Conservation (phyloP, 257 asterid species). For the Nicotiana otophora region DNA sequence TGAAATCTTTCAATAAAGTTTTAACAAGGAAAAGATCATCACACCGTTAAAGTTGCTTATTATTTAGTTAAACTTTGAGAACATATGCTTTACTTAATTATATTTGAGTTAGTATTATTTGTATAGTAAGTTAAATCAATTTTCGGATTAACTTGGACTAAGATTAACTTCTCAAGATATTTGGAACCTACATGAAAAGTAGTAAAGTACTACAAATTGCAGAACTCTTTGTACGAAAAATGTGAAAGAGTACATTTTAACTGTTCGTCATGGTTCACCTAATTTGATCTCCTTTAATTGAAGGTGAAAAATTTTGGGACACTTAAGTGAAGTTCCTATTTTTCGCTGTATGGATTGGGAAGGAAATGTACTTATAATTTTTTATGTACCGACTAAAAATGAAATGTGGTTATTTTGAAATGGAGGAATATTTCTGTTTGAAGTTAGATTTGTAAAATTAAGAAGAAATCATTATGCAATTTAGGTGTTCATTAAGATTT, state of each 20-base stretch:
- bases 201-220: neutral
- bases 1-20: neutral
- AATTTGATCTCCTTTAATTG: neutral
- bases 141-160: neutral
- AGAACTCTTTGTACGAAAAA: neutral
- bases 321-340: neutral
- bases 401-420: neutral
- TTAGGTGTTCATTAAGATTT: neutral
- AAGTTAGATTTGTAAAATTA: conserved; percentile 1
- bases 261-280: neutral
- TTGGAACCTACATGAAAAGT: neutral
- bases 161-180: neutral
- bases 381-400: neutral
- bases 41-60: neutral
- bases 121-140: neutral
- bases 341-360: neutral
- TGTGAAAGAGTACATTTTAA: neutral
- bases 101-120: neutral
- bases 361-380: neutral
- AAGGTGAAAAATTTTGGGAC: neutral
- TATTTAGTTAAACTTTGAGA: neutral
- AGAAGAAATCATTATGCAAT: conserved; percentile 1
- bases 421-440: neutral
- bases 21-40: neutral
- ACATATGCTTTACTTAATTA: neutral